Conservation (phyloP, 495 filamentous ascomycete species). For the Immersiella caudata region DNA sequence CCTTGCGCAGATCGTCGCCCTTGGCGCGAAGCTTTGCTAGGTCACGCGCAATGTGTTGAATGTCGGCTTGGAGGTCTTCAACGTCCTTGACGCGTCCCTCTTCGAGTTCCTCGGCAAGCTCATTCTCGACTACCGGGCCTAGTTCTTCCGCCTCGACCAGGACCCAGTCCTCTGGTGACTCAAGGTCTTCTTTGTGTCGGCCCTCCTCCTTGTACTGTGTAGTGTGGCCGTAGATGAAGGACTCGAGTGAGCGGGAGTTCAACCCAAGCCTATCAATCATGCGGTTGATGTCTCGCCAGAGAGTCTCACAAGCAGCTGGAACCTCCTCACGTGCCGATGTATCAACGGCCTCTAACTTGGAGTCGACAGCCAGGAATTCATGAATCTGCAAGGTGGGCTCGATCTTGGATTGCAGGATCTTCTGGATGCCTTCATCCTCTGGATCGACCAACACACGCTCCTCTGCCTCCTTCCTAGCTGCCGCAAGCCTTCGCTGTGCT, state of each 20-base stretch:
- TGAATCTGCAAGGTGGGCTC: slow-evolving; percentile 55
- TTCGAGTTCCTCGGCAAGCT: slow-evolving; percentile 62
- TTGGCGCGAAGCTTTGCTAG: slow-evolving; percentile 67
- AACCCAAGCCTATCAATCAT: slow-evolving; percentile 94
- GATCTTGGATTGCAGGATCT: slow-evolving; percentile 49
- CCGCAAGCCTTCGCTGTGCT: slow-evolving; percentile 47
- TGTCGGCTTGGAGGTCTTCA: slow-evolving; percentile 61
- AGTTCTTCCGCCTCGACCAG: slow-evolving; percentile 72
- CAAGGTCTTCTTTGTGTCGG: slow-evolving; percentile 61
- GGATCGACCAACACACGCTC: slow-evolving; percentile 56
- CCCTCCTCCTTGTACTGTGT: slow-evolving; percentile 52
- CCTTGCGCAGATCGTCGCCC: slow-evolving; percentile 71
- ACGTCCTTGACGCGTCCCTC: slow-evolving; percentile 66
- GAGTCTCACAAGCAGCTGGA: slow-evolving; percentile 59
- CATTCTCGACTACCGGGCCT: slow-evolving; percentile 54
- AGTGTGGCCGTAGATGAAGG: slow-evolving; percentile 69
- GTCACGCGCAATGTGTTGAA: slow-evolving; percentile 65
- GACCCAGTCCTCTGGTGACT: slow-evolving; percentile 66
- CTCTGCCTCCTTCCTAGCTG: slow-evolving; percentile 51
- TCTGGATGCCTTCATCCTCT: slow-evolving; percentile 59
- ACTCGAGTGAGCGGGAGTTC: slow-evolving; percentile 74
- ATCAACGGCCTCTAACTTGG: slow-evolving; percentile 25
- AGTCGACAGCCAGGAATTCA: slow-evolving; percentile 56
- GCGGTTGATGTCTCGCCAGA: slow-evolving; percentile 91
- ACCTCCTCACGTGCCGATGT: slow-evolving; percentile 61